These are phyloP conservation scores for Naganishia albida DNA, from an alignment of 1,284 basidiomycete genomes.

Conservation along the genomic window DNA sequence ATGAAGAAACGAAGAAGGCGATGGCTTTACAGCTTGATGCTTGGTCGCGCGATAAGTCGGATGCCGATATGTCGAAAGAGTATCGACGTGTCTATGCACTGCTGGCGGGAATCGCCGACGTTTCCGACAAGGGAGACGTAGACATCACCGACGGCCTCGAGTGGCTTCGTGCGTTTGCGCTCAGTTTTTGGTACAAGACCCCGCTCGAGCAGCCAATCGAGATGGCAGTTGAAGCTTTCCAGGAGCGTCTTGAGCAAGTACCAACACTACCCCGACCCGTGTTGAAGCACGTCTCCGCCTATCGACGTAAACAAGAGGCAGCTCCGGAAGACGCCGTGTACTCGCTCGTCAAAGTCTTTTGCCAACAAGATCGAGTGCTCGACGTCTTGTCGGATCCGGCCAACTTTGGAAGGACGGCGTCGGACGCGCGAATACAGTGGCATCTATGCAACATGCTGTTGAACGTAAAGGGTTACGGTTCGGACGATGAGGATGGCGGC, in stretches of 20 bases:
- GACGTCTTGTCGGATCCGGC: slow-evolving; percentile 62
- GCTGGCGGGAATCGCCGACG: slow-evolving; percentile 74
- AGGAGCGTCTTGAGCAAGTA: slow-evolving; percentile 56
- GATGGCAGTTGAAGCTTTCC: slow-evolving; percentile 71
- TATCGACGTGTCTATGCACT: slow-evolving; percentile 82
- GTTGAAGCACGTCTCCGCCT: slow-evolving; percentile 35
- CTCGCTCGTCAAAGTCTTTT: slow-evolving; percentile 75
- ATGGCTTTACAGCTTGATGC: slow-evolving; percentile 74
- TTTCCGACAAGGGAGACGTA: slow-evolving; percentile 63
- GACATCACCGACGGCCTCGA: slow-evolving; percentile 78
- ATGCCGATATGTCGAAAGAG: slow-evolving; percentile 68
- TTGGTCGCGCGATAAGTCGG: slow-evolving; percentile 78
- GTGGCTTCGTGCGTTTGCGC: slow-evolving; percentile 92
- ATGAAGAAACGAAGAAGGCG: slow-evolving; percentile 73
- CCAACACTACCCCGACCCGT: slow-evolving; percentile 39
- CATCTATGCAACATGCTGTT: slow-evolving; percentile 84
- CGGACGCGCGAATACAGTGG: slow-evolving; percentile 86
- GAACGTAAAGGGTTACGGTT: slow-evolving; percentile 81
- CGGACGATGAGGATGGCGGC: slow-evolving; percentile 55
- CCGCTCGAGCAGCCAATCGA: slow-evolving; percentile 71
- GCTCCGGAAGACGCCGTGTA: slow-evolving; percentile 68
- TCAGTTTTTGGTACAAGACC: slow-evolving; percentile 86
- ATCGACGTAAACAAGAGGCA: slow-evolving; percentile 14
- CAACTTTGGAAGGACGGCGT: slow-evolving; percentile 72
- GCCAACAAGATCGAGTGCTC: slow-evolving; percentile 59